These are phyloP conservation scores for Schoenoplectus tabernaemontani DNA, from an alignment of 202 grass and related monocot species.

Conservation along the genomic window DNA sequence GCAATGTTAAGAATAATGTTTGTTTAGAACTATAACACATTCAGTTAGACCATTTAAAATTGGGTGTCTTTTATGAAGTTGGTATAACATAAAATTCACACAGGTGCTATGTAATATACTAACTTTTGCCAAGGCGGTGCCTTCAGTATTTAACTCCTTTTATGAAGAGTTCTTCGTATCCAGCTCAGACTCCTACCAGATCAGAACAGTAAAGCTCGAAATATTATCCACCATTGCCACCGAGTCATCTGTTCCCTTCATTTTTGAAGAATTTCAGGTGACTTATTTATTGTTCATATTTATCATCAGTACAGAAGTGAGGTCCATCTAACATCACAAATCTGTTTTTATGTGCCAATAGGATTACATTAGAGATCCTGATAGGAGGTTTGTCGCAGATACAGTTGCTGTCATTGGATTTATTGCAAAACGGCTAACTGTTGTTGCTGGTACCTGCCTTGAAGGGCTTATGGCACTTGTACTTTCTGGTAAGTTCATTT, in stretches of 20 bases:
- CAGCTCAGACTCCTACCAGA: constrained; percentile 64
- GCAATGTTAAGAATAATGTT: neutral
- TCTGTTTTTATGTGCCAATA: constrained; percentile 36
- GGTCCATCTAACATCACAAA: neutral
- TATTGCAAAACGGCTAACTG: constrained; percentile 51
- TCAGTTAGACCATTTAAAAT: neutral
- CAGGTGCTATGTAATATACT: constrained; percentile 95
- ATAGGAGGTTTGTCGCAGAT: constrained; percentile 97
- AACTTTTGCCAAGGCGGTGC: constrained; percentile 71
- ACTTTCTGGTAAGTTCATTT: constrained; percentile 61
- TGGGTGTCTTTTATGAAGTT: constrained; percentile 14
- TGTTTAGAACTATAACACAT: neutral
- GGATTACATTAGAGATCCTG: constrained; percentile 91
- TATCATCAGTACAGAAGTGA: neutral
- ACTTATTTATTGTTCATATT: neutral
- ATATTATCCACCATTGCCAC: constrained; percentile 75
- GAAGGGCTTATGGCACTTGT: constrained; percentile 76
- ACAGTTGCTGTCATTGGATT: constrained; percentile 82
- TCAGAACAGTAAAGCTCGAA: constrained; percentile 86
- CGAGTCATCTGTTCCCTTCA: constrained; percentile 48
- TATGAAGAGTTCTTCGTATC: constrained; percentile 92
- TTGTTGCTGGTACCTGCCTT: constrained; percentile 51
- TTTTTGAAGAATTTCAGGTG: constrained; percentile 97
- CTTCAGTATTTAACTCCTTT: constrained; percentile 52
- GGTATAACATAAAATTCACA: constrained; percentile 16